Base-by-base conservation (phyloP, 768 basidiomycete genomes). In the Rhodosporidiobolus odoratus region DNA sequence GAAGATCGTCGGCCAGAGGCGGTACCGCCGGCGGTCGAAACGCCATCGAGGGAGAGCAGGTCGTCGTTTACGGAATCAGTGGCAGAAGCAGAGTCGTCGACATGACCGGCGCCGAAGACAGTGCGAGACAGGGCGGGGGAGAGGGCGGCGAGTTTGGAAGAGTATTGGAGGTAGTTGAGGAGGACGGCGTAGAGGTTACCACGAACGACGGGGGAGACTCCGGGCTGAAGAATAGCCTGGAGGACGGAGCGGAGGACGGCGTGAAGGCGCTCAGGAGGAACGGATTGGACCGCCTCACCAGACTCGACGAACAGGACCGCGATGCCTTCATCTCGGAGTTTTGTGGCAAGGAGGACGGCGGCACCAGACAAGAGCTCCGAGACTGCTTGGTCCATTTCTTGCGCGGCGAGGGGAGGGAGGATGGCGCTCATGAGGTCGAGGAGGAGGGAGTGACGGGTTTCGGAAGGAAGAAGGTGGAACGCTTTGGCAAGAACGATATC, bases 181-280 rank as follows among this genome's bases (percentile, higher is more conserved):
- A 97, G 82, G 8, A 90, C 83, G 6, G 92, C 91, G 79, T 95
- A 98, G n/a, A 97, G 83, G 78, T 98, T 97, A 12, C 95, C 95
- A 34, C 94, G 88, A 25, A 93, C 89, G 60, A 91, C 83, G 77
- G 95, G 92, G 35, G 89, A 85, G 19, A 87, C 88, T 69, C 88
- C 90, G 68, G 85, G 88, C 70, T 89, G 87, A 66, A 88, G 76
- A 65, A 93, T 84, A 58, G 87, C 88, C 62, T 91, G 87, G 62
- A 96, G 78, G 37, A 92, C 82, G 72, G 83, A 86, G 53, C 87
- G 86, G 17, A 97, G 83, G 53, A 95, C 85, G 3, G 85, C 81
- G 71, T 86, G 86, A 19, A 97, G 81, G 43, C 91, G 84, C 75
- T 96, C 93, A 0, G 87, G 85, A 4, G 80, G 16, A 87, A 84